Conservation (phyloP, 345 rosid genomes). For the Turritis glabra region DNA sequence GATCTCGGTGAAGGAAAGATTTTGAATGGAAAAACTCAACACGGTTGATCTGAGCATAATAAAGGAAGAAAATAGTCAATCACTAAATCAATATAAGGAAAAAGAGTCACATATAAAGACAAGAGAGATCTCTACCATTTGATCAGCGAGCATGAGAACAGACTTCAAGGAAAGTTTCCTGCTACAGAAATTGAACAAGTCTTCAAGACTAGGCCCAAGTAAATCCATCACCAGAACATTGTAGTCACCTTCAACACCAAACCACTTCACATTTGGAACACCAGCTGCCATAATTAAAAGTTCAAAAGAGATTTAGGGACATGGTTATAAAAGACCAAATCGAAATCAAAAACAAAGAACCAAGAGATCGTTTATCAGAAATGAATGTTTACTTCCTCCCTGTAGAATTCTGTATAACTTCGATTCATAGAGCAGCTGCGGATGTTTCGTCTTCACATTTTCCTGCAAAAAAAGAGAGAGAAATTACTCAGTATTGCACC, state of each 20-base stretch:
- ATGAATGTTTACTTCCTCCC: slow-evolving; percentile 75
- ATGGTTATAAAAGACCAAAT: slow-evolving; percentile 27
- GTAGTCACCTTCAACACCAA: slow-evolving; percentile 91
- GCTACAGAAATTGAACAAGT: slow-evolving; percentile 93
- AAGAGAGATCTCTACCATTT: slow-evolving; percentile 59
- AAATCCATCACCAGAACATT: slow-evolving; percentile 97
- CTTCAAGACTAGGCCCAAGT: slow-evolving; percentile 98
- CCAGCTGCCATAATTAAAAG: slow-evolving; percentile 63
- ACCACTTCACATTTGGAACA: slow-evolving; percentile 92
- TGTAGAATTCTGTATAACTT: slow-evolving; percentile 85
- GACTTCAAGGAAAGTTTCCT: slow-evolving; percentile 93
- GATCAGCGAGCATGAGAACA: slow-evolving; percentile 98
- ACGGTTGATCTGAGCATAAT: slow-evolving; percentile 73
- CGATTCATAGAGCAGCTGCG: slow-evolving; percentile 82
- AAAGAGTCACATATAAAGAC: neutral
- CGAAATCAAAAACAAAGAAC: neutral
- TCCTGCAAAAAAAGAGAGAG: slow-evolving; percentile 47
- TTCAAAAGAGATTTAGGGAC: neutral
- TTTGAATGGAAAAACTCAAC: slow-evolving; percentile 89
- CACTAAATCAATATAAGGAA: neutral
- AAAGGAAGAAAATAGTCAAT: neutral
- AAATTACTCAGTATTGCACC: neutral
- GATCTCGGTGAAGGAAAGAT: slow-evolving; percentile 94
- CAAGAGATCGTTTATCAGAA: neutral
- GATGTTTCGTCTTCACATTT: slow-evolving; percentile 90